These are phyloP conservation scores for Andrographis paniculata DNA, from an alignment of 305 asterid species.

Conservation along the genomic window DNA sequence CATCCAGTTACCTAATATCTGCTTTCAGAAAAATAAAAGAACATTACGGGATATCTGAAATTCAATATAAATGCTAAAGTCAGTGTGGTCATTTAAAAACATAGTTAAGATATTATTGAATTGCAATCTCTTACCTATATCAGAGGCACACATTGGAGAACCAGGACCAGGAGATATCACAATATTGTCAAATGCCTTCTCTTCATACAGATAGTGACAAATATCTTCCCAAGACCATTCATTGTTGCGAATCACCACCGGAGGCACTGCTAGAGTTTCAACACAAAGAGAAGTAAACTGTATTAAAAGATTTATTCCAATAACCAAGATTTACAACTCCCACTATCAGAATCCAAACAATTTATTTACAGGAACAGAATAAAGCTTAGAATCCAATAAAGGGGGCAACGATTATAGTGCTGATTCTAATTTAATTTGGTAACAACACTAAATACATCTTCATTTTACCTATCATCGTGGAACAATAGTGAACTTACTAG, in stretches of 20 bases:
- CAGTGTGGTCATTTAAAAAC: neutral
- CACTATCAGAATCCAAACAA: neutral
- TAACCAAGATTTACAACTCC: conserved; percentile 5
- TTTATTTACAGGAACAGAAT: no score
- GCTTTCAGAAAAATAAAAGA: conserved; percentile 1
- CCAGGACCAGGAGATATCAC: conserved; percentile 99
- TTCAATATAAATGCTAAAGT: conserved; percentile 1
- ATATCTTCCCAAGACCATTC: conserved; percentile 91
- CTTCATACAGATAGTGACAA: conserved; percentile 60
- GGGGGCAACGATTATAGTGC: neutral
- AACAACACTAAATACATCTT: neutral
- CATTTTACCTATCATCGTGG: neutral
- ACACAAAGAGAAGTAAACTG: neutral
- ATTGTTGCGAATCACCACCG: conserved; percentile 84
- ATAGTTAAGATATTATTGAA: neutral
- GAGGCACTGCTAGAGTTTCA: conserved; percentile 65
- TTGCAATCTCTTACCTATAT: conserved; percentile 53
- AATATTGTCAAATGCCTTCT: conserved; percentile 80
- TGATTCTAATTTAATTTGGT: neutral
- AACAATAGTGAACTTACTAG: no score
- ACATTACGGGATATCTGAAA: conserved; percentile 8
- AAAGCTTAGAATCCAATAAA: no score
- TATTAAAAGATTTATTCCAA: conserved; percentile 3
- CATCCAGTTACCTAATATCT: no score
- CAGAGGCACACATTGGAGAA: conserved; percentile 78